These are phyloP conservation scores for Pichia heedii DNA, from an alignment of 805 yeast species.

Conservation along the genomic window DNA sequence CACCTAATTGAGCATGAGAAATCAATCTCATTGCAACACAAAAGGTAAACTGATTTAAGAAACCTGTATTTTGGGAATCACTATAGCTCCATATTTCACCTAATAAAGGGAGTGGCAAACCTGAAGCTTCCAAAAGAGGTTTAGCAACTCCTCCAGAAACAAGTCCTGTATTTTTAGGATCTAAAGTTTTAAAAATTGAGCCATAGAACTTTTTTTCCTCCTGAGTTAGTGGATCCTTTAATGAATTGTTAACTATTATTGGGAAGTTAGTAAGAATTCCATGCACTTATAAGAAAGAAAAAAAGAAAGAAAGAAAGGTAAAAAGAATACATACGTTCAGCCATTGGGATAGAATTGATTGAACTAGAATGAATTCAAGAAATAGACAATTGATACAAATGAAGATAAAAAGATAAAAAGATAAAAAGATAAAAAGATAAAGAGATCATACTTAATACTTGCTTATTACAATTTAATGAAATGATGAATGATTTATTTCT, in stretches of 20 bases:
- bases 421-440: too few species aligned
- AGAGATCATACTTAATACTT: too few species aligned
- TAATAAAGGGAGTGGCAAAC: slow-evolving; percentile 63
- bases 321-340: slow-evolving; percentile 1
- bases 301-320: too few species aligned
- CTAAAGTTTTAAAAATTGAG: slow-evolving; percentile 71
- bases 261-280: neutral
- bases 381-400: too few species aligned
- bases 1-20: slow-evolving; percentile 77
- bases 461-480: too few species aligned
- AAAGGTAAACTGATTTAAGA: slow-evolving; percentile 71
- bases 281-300: too few species aligned
- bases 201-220: slow-evolving; percentile 73
- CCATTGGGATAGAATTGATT: neutral
- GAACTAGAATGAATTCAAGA: neutral
- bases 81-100: slow-evolving; percentile 94
- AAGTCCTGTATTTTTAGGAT: slow-evolving; percentile 67
- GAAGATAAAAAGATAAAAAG: too few species aligned
- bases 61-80: slow-evolving; percentile 85
- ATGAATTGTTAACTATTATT: slow-evolving; percentile 9
- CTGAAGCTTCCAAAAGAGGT: slow-evolving; percentile 75
- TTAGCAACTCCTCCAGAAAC: slow-evolving; percentile 86
- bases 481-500: too few species aligned
- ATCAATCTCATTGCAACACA: slow-evolving; percentile 81
- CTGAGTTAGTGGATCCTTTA: slow-evolving; percentile 39